Evolutionary conservation across 257 asterid species (phyloP), one percentile per base, ranked within the genome.

Genomic region (Gynochthodes officinalis): DNA sequence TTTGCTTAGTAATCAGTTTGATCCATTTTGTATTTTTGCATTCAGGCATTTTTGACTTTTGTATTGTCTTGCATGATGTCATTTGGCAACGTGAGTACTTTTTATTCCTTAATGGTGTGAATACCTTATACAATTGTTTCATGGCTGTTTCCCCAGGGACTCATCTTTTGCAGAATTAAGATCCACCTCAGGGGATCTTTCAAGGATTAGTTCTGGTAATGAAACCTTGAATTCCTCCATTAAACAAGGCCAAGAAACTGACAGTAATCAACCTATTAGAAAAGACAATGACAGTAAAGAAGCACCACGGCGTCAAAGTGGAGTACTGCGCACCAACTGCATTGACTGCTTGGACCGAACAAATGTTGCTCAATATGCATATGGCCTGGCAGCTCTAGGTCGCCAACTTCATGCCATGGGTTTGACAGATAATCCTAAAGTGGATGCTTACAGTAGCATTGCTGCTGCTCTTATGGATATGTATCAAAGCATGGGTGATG

Each of bases 401-500:
- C 95, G 87, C 72, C 99, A 94, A 84, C 96, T 94, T 78, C 90
- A 86, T 80, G 97, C 96, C 53, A 78, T 94, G 88, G 95, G 93
- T 69, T 75, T 94, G 88, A 79, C 97, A 5, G 95, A 94, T 78
- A 85, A 84, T 77, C 96, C 95, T 25, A 91, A 91, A 82, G 86
- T 94, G 78, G 99, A 94, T 76, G 86, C 97, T 70, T 96, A 91
- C 82, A 94, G 99, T 76, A 94, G 95, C 83, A 89, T 94, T 76
- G 99, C 99, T 67, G 96, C 97, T 82, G 97, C 97, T 64, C 92
- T 94, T 69, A 94, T 94, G 99, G 99, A 91, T 81, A 94, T 94
- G 99, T 94, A 94, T 81, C 97, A 88, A 89, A 81, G 89, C 79
- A 94, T 91, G 99, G 99, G 99, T 69, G 99, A 94, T 82, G 99